phyloP scores from a whole-genome alignment of 2,329 filamentous ascomycete genomes.

The Colletotrichum musae region DNA sequence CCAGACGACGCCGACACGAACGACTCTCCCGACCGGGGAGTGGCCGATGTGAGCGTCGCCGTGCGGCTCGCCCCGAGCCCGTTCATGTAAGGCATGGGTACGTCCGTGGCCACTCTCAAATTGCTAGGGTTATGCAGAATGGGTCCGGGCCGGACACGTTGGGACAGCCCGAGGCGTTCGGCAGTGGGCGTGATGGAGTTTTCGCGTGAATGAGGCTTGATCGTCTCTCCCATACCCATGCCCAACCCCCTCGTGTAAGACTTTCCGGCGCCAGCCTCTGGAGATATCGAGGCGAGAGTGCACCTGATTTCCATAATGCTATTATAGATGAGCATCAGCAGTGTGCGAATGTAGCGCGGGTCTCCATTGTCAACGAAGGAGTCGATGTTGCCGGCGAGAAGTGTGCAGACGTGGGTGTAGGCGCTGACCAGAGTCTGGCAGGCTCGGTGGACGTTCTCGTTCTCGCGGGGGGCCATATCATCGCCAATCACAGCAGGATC shows the following conservation, averaged over 20 bases:
- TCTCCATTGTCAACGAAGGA: conserved; percentile 76
- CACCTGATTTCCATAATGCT: conserved; percentile 77
- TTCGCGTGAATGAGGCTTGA: conserved; percentile 66
- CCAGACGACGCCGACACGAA: conserved; percentile 73
- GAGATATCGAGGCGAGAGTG: conserved; percentile 58
- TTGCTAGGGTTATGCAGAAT: conserved; percentile 66
- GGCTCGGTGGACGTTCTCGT: conserved; percentile 75
- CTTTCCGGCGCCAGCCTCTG: conserved; percentile 46
- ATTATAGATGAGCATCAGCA: conserved; percentile 75
- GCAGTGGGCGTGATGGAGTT: conserved; percentile 67
- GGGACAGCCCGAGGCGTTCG: conserved; percentile 58
- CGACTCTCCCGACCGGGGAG: conserved; percentile 86
- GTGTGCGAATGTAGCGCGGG: conserved; percentile 75
- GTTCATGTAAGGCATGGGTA: conserved; percentile 64
- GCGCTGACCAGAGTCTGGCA: conserved; percentile 75
- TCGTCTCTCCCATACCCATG: conserved; percentile 60
- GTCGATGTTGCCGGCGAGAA: conserved; percentile 73
- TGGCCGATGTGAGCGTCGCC: conserved; percentile 71
- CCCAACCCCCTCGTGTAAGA: conserved; percentile 24
- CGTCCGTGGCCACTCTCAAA: conserved; percentile 71
- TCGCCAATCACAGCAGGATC: conserved; percentile 66
- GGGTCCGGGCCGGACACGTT: conserved; percentile 55
- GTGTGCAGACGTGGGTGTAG: conserved; percentile 75
- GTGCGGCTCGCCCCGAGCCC: conserved; percentile 56
- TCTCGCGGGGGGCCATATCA: conserved; percentile 65